A percentile compares a stretch with the other conserved stretches of the same genome.
These are phyloP conservation scores for Chaetoscypha palmicola DNA, from an alignment of 2,329 filamentous ascomycete species.

Conservation along the genomic window DNA sequence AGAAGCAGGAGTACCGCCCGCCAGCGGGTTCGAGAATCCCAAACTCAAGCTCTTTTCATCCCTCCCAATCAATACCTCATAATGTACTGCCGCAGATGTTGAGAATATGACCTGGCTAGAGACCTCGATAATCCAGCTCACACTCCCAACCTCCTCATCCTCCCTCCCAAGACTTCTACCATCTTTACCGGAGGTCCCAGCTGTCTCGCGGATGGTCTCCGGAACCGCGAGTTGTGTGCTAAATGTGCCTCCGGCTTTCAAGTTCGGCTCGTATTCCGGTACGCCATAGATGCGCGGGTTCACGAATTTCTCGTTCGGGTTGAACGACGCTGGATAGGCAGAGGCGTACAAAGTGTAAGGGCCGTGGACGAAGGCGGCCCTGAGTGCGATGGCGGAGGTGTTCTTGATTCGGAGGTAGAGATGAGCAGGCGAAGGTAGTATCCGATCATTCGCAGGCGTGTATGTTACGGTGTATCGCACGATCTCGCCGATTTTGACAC, in stretches of 20 bases:
- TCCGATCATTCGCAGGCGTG: conserved; percentile 79
- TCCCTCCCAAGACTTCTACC: conserved; percentile 32
- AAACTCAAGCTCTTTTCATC: conserved; percentile 77
- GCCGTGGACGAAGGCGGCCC: conserved; percentile 92
- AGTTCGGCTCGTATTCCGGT: conserved; percentile 90
- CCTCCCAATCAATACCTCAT: conserved; percentile 77
- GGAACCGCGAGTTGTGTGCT: conserved; percentile 73
- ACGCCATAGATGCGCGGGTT: conserved; percentile 64
- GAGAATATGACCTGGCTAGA: conserved; percentile 93
- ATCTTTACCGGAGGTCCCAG: conserved; percentile 41
- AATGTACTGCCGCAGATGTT: conserved; percentile 76
- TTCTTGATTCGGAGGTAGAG: conserved; percentile 88
- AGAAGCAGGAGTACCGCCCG: conserved; percentile 35
- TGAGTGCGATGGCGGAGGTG: conserved; percentile 79
- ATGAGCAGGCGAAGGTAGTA: conserved; percentile 74
- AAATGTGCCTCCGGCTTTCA: conserved; percentile 90
- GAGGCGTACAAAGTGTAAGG: conserved; percentile 87
- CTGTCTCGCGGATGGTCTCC: conserved; percentile 63
- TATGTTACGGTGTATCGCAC: conserved; percentile 91
- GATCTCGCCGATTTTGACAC: conserved; percentile 89
- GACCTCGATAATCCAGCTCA: conserved; percentile 87
- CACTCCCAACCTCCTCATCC: conserved; percentile 44
- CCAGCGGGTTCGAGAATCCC: conserved; percentile 34
- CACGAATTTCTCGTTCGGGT: conserved; percentile 72
- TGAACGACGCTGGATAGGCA: conserved; percentile 75